Base-by-base conservation (phyloP, 495 filamentous ascomycete species). In the Penicillium cataractarum region DNA sequence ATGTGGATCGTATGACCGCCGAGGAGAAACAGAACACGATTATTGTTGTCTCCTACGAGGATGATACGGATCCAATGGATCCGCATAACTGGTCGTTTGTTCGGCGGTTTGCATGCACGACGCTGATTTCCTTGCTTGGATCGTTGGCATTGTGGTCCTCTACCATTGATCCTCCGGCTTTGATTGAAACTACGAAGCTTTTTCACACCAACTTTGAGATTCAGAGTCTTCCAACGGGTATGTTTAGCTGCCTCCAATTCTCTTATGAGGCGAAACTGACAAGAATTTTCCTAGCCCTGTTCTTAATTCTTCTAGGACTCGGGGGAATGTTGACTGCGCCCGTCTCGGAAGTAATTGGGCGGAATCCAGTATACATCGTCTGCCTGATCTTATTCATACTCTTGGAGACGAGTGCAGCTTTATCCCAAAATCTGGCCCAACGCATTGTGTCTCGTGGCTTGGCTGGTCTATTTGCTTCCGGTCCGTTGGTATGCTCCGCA, bases 11-110 rank as follows among this genome's bases (percentile, higher is more conserved):
- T 3, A 22, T 39, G 19, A 6, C 31, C 13, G 37, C 40, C 17
- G 49, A 48, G 21, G 19, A 51, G 21, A 39, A 62, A 33, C 55
- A 52, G 50, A 71, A 74, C 24, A 74, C 76, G 64, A 76, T 87
- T 35, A 86, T 87, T 29, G 77, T 87, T 0, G 85, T 89, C 4
- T 80, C 81, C 12, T 88, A 78, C 64, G 81, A 86, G 33, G 75
- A 78, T 6, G 80, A 81, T 21, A 68, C 77, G 52, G 84, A 87
- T 57, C 68, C 75, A 0, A 70, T 80, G 58, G 83, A 86, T 65
- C 86, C 84, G 19, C 84, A 85, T 55, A 87, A 87, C 62, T 88
- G 81, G 84, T 66, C 71, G n/a, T 67, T 74, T 19, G 12, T 51
- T 10, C 69, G 71, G 8, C 72, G 78, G 13, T 54, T 76, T 19